Conservation (phyloP, 139 green algal species). For the Closterium sp. region DNA sequence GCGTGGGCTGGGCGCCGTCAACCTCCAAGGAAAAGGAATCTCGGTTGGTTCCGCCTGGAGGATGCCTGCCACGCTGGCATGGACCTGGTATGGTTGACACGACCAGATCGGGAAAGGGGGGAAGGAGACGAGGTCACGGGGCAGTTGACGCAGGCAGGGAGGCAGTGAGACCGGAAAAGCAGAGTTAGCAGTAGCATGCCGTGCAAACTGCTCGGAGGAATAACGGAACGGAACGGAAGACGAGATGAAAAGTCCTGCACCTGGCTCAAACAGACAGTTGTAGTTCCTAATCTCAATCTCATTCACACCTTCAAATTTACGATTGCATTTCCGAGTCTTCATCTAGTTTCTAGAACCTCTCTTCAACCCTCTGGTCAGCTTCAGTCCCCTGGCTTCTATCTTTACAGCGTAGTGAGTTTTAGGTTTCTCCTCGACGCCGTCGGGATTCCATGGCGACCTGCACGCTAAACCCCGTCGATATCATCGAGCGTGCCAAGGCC, state of each 20-base stretch:
- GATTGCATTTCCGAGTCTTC: background rate
- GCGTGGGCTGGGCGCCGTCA: background rate
- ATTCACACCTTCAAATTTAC: background rate
- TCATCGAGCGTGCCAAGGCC: background rate
- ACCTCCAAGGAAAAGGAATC: background rate
- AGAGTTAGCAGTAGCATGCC: background rate
- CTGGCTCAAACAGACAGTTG: background rate
- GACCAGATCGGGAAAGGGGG: background rate
- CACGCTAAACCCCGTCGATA: background rate
- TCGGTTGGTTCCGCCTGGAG: background rate
- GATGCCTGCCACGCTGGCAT: background rate
- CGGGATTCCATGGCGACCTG: background rate
- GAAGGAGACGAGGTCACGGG: background rate
- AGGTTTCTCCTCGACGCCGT: background rate
- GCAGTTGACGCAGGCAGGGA: background rate
- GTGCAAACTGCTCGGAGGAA: background rate
- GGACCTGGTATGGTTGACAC: background rate
- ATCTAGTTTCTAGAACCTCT: background rate
- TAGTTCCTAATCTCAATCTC: background rate
- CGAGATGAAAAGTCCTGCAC: background rate
- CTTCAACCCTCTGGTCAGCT: background rate
- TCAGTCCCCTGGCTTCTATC: background rate
- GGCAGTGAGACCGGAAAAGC: too few species aligned
- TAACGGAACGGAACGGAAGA: background rate
- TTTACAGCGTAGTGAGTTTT: background rate